Evolutionary conservation across 2,329 filamentous ascomycete genomes (phyloP).

Genomic region (Botrytis fabae): DNA sequence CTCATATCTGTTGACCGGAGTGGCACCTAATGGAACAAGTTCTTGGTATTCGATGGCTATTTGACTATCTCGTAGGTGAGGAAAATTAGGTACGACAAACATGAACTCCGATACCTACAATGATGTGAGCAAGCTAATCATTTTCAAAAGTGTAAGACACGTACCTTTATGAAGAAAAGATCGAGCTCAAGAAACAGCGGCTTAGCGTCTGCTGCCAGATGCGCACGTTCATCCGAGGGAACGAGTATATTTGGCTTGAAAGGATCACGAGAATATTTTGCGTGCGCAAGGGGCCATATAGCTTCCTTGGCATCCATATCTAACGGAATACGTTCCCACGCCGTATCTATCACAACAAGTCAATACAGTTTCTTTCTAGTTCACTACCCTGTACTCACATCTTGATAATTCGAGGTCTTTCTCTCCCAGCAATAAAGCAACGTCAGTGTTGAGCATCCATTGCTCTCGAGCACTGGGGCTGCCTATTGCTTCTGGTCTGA

Average conservation of each 20-base stretch:
- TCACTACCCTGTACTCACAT: conserved; percentile 48
- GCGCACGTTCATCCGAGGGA: not conserved
- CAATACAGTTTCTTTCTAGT: not conserved
- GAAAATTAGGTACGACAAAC: conserved; percentile 56
- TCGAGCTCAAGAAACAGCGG: conserved; percentile 48
- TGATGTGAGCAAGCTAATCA: conserved; percentile 21
- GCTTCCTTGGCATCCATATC: conserved; percentile 55
- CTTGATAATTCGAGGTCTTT: conserved; percentile 61
- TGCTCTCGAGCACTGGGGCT: conserved; percentile 60
- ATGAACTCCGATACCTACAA: conserved; percentile 61
- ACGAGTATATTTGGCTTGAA: not conserved
- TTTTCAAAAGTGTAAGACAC: not conserved
- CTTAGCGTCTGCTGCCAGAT: conserved; percentile 11
- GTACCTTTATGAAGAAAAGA: conserved; percentile 67
- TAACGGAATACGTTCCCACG: conserved; percentile 58
- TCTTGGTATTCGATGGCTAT: conserved; percentile 62
- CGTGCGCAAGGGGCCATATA: conserved; percentile 60
- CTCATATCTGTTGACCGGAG: conserved; percentile 53
- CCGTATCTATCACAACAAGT: conserved; percentile 49
- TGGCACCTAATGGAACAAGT: conserved; percentile 28
- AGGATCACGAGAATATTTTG: conserved; percentile 49
- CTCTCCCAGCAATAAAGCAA: conserved; percentile 62
- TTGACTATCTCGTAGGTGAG: conserved; percentile 57
- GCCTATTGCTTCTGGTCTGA: conserved; percentile 53
- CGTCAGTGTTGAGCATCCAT: conserved; percentile 66